phyloP scores from a whole-genome alignment of 2,329 filamentous ascomycete species.

The Colletotrichum tamarilloi region DNA sequence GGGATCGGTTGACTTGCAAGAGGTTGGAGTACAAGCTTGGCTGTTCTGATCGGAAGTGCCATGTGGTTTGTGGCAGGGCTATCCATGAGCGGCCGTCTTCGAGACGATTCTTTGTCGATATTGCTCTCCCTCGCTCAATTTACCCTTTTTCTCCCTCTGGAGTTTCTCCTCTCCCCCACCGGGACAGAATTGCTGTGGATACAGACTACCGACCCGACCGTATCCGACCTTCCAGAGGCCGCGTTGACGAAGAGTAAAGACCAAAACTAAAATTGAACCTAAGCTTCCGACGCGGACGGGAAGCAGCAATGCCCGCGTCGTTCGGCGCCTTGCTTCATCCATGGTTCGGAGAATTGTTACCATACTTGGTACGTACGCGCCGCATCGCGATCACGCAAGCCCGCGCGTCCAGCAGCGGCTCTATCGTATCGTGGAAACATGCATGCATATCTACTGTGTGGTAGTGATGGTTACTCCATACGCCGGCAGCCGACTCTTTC shows the following conservation, averaged over 20 bases:
- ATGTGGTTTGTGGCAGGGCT: constrained; percentile 26
- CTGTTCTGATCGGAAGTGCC: constrained; percentile 18
- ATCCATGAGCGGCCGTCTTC: constrained; percentile 16
- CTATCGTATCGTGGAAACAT: not conserved
- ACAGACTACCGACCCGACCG: not conserved
- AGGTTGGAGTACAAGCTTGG: not conserved
- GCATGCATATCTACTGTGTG: not conserved
- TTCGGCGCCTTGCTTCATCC: too few species aligned
- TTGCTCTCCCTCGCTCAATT: not conserved
- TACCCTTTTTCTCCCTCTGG: not conserved
- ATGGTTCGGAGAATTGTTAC: too few species aligned
- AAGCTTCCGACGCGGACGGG: not conserved
- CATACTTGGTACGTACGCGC: not conserved
- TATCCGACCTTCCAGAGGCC: not conserved
- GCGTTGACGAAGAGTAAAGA: not conserved
- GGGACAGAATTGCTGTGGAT: not conserved
- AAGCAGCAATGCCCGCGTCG: not conserved
- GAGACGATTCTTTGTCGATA: constrained; percentile 23
- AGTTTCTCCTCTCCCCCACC: not conserved
- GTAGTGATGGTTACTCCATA: not conserved
- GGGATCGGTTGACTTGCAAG: constrained; percentile 8
- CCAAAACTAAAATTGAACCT: not conserved
- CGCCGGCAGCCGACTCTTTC: not conserved
- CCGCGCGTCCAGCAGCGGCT: not conserved
- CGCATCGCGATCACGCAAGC: constrained; percentile 8